Evolutionary conservation across 2,329 filamentous ascomycete genomes (phyloP).

Genomic region (Penicillium digitatum): DNA sequence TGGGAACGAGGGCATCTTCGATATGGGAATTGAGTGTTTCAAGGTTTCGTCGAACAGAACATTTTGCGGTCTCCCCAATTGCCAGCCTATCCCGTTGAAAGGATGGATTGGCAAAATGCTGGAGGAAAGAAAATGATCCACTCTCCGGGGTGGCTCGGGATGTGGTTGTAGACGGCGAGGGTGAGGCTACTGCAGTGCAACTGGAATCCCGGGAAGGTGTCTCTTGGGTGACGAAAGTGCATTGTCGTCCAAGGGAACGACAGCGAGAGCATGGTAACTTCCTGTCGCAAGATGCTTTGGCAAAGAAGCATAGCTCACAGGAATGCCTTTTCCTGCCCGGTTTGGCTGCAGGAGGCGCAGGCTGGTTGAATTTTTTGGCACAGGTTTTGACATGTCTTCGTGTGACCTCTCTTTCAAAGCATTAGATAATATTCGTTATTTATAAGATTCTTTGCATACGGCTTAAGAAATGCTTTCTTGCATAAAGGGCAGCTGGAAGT

Average conservation of each 20-base stretch:
- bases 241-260: conserved; percentile 17
- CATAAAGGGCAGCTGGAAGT: conserved; percentile 29
- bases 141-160: not conserved
- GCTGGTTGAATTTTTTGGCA: conserved; percentile 29
- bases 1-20: conserved; percentile 26
- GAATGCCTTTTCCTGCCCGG: conserved; percentile 31
- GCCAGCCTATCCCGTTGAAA: conserved; percentile 28
- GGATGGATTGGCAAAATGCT: conserved; percentile 28
- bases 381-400: conserved; percentile 30
- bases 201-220: not conserved
- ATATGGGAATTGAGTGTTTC: conserved; percentile 27
- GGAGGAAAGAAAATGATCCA: conserved; percentile 28
- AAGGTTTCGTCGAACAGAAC: conserved; percentile 26
- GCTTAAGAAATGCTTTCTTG: conserved; percentile 29
- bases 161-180: conserved; percentile 3
- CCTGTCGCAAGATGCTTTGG: conserved; percentile 28
- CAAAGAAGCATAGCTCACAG: conserved; percentile 27
- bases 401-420: conserved; percentile 24
- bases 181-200: not conserved
- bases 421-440: not conserved
- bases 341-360: conserved; percentile 25
- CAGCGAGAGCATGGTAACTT: conserved; percentile 27
- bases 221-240: conserved; percentile 15
- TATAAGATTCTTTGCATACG: conserved; percentile 11
- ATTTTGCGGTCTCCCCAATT: conserved; percentile 31